Evolutionary conservation across 2,329 filamentous ascomycete genomes (phyloP).

Genomic region (Lachnellula arida): DNA sequence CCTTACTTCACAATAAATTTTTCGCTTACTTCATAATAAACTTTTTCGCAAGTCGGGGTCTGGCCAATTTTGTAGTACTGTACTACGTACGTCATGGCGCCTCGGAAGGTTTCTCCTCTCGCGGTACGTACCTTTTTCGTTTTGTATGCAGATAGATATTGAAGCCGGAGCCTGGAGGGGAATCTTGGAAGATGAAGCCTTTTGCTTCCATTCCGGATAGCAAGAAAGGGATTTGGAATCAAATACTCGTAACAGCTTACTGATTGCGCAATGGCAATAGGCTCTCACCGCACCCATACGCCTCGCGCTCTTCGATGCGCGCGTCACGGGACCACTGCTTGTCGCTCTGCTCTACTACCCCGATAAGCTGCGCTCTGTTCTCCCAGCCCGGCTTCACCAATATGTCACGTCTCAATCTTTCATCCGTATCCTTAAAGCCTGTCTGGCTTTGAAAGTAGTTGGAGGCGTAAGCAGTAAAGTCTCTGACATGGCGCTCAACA

Average conservation of each 20-base stretch:
- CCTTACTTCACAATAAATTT: too few species aligned
- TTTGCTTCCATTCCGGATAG: neutral
- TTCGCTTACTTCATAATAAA: neutral
- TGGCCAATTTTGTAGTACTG: neutral
- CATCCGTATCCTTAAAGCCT: slow-evolving; percentile 17
- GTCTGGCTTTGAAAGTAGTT: slow-evolving; percentile 49
- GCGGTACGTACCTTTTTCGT: neutral
- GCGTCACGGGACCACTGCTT: slow-evolving; percentile 21
- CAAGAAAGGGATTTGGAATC: neutral
- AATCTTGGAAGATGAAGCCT: too few species aligned
- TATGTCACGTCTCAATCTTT: slow-evolving; percentile 17
- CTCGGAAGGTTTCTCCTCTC: neutral
- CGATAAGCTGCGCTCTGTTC: slow-evolving; percentile 15
- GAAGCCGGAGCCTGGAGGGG: too few species aligned
- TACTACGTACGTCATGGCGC: neutral
- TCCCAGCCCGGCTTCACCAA: slow-evolving; percentile 16
- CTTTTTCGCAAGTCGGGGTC: neutral
- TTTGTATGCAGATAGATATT: too few species aligned
- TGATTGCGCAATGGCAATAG: neutral
- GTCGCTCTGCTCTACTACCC: slow-evolving; percentile 24
- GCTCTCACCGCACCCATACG: slow-evolving; percentile 5
- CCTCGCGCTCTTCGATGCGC: slow-evolving; percentile 15
- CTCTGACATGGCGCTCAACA: slow-evolving; percentile 45
- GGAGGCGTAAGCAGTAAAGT: slow-evolving; percentile 45
- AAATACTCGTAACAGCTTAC: neutral